phyloP scores from a whole-genome alignment of 306 rosid species.

The Cucumis hystrix region DNA sequence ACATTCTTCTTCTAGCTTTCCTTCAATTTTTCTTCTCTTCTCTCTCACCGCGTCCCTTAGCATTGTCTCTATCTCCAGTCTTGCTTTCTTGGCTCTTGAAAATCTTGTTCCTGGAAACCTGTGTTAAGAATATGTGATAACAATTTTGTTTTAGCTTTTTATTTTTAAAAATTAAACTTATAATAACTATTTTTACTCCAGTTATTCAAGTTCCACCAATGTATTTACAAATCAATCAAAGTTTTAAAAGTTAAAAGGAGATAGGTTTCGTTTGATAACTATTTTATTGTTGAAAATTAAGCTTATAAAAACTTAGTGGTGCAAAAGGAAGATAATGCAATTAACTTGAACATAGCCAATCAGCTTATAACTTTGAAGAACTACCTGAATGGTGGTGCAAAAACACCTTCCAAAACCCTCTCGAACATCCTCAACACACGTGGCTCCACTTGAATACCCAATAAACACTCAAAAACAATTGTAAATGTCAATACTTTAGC shows the following conservation, averaged over 20 bases:
- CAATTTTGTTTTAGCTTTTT: no score
- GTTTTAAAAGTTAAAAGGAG: no score
- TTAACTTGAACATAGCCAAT: background rate
- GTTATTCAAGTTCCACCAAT: background rate
- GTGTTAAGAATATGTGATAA: background rate
- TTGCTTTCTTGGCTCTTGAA: conserved; percentile 59
- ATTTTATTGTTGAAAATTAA: no score
- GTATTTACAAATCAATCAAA: background rate
- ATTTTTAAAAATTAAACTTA: no score
- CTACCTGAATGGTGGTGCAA: conserved; percentile 23
- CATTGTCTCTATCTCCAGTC: conserved; percentile 46
- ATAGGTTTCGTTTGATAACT: no score
- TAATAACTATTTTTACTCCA: no score
- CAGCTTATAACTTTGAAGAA: background rate
- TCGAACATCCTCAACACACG: conserved; percentile 54
- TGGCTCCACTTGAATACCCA: conserved; percentile 49
- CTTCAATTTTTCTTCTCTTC: conserved; percentile 44
- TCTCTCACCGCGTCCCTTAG: conserved; percentile 46
- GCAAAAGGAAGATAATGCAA: no score
- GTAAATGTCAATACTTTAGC: conserved; percentile 43
- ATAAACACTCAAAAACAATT: conserved; percentile 53
- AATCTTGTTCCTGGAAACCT: conserved; percentile 42
- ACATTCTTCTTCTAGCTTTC: conserved; percentile 12
- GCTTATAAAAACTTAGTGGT: no score
- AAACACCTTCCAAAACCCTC: conserved; percentile 64